Evolutionary conservation across 352 stramenopile genomes (phyloP), one percentile per base, ranked within the genome.

Genomic region (Globisporangium sylvaticum): DNA sequence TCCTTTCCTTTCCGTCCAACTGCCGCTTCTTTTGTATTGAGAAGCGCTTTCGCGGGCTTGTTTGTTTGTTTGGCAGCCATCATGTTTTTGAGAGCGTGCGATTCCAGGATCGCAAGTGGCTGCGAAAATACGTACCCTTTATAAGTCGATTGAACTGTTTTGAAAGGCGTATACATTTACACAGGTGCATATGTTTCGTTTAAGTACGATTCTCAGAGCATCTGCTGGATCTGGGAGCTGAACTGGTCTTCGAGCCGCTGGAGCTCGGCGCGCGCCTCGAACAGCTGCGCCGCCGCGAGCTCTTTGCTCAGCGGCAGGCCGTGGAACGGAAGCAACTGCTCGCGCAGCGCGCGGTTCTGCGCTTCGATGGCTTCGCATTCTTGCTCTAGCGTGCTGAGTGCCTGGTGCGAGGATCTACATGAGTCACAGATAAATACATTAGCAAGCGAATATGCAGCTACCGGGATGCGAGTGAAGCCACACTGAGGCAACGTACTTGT

Each of bases 201-300:
- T 57, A 22, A 57, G 24, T 57, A 29, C 39, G 44, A n/a, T 50
- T 12, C n/a, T 64, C 53, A 77, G 0, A 86, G 69, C 78, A 86
- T 84, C 48, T 76, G 46, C 12, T 75, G 69, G 70, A 86, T 86
- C 58, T 80, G 72, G 14, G 71, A 61, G 59, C 80, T 79, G 72
- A 86, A 84, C 50, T 80, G 68, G 46, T 83, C 76, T 64, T 86
- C 76, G 22, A 86, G 70, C 14, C 61, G 72, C 65, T 71, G 66
- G 31, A 86, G 69, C 56, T 82, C 74, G 27, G 69, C 63, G 48
- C 75, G 66, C 2, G 74, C 74, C 14, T 79, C 64, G 7, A 67
- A 56, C 39, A 86, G 68, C 10, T 73, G 68, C 39, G 73, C 71
- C 29, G 69, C 70, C 2, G 76, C 78, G n/a, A 75, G 56, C 20